Percentiles rank a stretch among this genome's conserved stretches.
Conservation (phyloP, 306 rosid species). For the Rosa chinensis region DNA sequence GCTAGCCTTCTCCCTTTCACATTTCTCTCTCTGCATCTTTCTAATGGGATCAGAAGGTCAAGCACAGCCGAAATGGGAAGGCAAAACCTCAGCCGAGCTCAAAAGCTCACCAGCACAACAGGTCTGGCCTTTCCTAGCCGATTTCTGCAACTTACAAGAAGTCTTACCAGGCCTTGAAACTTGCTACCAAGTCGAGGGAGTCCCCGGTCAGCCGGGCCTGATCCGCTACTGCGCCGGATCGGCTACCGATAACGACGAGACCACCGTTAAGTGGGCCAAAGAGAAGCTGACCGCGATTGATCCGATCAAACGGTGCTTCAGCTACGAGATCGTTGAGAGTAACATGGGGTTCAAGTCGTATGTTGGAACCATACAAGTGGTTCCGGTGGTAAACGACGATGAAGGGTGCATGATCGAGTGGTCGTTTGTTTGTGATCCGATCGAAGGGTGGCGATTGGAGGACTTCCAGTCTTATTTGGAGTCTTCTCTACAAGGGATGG, state of each 20-base stretch:
- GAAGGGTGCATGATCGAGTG: conserved; percentile 56
- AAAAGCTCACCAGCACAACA: conserved; percentile 4
- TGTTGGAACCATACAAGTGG: conserved; percentile 34
- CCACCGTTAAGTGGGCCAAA: conserved; percentile 38
- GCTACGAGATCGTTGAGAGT: conserved; percentile 43
- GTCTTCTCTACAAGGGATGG: conserved; percentile 29
- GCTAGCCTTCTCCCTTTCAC: not conserved
- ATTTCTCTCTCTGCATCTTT: not conserved
- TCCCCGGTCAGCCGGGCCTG: conserved; percentile 45
- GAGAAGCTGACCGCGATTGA: conserved; percentile 54
- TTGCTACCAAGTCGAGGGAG: conserved; percentile 42
- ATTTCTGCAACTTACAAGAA: conserved; percentile 55
- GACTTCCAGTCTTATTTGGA: conserved; percentile 34
- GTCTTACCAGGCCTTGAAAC: conserved; percentile 36
- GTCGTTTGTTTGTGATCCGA: conserved; percentile 57
- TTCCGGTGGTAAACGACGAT: conserved; percentile 17
- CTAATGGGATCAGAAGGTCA: conserved; percentile 19
- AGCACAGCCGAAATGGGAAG: conserved; percentile 36
- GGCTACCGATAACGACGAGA: not conserved
- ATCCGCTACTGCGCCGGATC: conserved; percentile 44
- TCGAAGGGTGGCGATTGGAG: conserved; percentile 39
- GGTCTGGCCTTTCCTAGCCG: conserved; percentile 46
- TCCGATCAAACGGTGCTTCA: conserved; percentile 40
- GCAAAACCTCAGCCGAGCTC: conserved; percentile 15
- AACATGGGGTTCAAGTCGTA: conserved; percentile 54